These are phyloP conservation scores for Flaveria ramosissima DNA, from an alignment of 129 eudicot species.

Conservation along the genomic window DNA sequence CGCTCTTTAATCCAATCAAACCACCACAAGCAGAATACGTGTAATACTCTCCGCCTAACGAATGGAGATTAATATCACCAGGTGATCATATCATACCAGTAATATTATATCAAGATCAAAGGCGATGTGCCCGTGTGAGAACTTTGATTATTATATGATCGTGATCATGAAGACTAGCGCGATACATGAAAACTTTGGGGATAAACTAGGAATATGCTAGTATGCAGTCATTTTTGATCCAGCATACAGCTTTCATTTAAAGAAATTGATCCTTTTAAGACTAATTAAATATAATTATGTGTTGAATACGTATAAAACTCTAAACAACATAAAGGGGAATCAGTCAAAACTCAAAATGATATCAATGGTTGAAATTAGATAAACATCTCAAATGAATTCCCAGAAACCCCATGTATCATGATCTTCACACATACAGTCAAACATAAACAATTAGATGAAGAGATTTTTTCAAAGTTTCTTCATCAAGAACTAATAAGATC, in stretches of 20 bases:
- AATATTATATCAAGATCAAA: slow-evolving; percentile 28
- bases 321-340: too few species aligned
- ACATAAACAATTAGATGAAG: background rate
- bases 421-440: slow-evolving; percentile 1
- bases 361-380: too few species aligned
- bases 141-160: slow-evolving; percentile 17
- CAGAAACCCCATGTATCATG: too few species aligned
- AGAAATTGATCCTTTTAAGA: too few species aligned
- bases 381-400: too few species aligned
- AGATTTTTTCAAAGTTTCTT: background rate
- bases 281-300: too few species aligned
- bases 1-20: slow-evolving; percentile 30
- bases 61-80: slow-evolving; percentile 20
- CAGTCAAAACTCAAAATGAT: too few species aligned
- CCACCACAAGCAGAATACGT: slow-evolving; percentile 25
- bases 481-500: background rate
- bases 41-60: slow-evolving; percentile 12
- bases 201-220: background rate
- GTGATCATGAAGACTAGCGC: background rate
- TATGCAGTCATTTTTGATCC: slow-evolving; percentile 26
- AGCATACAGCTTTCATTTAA: background rate
- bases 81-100: slow-evolving; percentile 21
- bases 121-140: slow-evolving; percentile 13
- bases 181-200: background rate
- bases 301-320: too few species aligned